Base-by-base conservation (phyloP, 2,329 filamentous ascomycete genomes). In the Dothideomycetidae sp. region DNA sequence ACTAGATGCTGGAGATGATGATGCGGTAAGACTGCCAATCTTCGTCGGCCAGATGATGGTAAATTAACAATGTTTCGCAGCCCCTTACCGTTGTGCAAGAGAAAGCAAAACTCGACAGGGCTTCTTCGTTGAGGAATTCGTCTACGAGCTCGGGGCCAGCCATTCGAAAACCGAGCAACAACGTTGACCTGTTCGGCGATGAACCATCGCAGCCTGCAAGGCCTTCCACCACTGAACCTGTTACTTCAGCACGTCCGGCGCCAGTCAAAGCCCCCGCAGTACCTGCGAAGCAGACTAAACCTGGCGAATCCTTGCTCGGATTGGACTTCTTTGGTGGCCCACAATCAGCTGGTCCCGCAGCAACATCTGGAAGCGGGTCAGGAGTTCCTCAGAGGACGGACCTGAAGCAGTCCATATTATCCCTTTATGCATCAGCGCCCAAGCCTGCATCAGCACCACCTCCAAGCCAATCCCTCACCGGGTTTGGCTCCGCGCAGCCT, bases 351-450 rank as follows among this genome's bases (percentile, higher is more conserved):
- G 74, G 83, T n/a, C 75, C 77, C 19, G 64, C 63, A 37, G 84
- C 83, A 13, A 72, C 78, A 3, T 75, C 78, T 12, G 71, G 76
- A 10, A 62, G 71, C 31, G 53, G 53, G 4, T 56, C 68, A 3
- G 66, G 66, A 12, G 69, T 70, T 10, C 77, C 81, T 49, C 92
- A 85, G 31, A 71, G 90, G 44, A 86, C 88, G 2, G 90, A 98
- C 54, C 66, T 98, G 42, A 98, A 98, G 61, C 88, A 94, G 59
- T 96, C 88, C 2, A 98, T 98, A 43, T 63, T 98, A 33, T 98
- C 90, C 5, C 70, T 98, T 11, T 98, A 98, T 55, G 84, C 86
- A 9, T 81, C 83, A 5, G 74, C 75, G 4, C 81, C 85, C 1
- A 81, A 84, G 53, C 75, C 82, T n/a, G 79, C 81, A 48, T 66